Base-by-base conservation (phyloP, 2,329 filamentous ascomycete genomes). In the Trichoderma hamatum region DNA sequence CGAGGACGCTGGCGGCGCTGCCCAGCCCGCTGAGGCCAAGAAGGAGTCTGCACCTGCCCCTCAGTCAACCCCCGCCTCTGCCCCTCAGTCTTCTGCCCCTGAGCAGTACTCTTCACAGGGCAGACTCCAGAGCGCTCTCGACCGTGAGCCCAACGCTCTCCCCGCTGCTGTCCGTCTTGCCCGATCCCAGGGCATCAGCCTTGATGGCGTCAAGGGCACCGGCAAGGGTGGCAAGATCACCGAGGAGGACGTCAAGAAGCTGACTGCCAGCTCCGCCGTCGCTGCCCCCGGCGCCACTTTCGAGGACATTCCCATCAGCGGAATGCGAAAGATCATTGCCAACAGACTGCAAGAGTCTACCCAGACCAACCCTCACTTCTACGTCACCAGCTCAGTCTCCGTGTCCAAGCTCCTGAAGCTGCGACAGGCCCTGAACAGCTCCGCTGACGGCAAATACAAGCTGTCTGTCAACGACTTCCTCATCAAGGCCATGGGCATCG, bases 401-500 rank as follows among this genome's bases (percentile, higher is more conserved):
- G 96, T 99, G 73, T 88, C 86, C 81, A 98, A 98, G 88, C 92
- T 99, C 60, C 85, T 97, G 77, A 98, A 97, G 87, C 94, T 99
- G 76, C 94, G 96, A 77, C 89, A 93, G 83, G 94, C 95, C 70
- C 89, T 99, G 74, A 99, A 99, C 85, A 88, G 89, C 78, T 90
- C 92, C 14, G 86, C 93, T 59, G 91, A 97, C 72, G 96, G 95
- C 83, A 90, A 94, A 82, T 99, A 97, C 89, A 99, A 97, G 89
- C 92, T 99, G 70, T 97, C 94, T n/a, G 93, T 99, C 83, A 99
- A 99, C 84, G 96, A 99, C 84, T 97, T 99, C 88, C 87, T 99
- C 72, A 93, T 99, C 88, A 99, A 99, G 89, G 96, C 95, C 75
- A 92, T 95, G 70, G 92, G 89, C 70, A 85, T 92, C 72, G 96